These are phyloP conservation scores for Yamadazyma diddensiae DNA, from an alignment of 1,139 yeast genomes.

Conservation along the genomic window DNA sequence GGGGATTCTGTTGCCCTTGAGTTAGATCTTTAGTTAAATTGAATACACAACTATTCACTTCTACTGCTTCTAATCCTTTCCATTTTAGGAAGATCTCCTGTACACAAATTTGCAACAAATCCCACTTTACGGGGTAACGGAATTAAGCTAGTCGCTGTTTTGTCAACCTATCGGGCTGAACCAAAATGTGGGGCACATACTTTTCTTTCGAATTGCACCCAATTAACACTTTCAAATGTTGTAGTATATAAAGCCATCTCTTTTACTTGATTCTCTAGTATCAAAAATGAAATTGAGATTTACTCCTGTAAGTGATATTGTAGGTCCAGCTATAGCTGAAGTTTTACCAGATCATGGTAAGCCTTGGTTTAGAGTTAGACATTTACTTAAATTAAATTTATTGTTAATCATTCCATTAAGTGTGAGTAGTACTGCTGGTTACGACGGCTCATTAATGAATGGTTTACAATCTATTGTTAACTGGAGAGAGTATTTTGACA, in stretches of 20 bases:
- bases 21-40: no score
- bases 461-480: constrained; percentile 16
- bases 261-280: constrained; percentile 22
- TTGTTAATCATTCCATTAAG: constrained; percentile 12
- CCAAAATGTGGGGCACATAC: no score
- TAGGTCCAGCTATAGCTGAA: constrained; percentile 18
- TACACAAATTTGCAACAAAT: no score
- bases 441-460: constrained; percentile 20
- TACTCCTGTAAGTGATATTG: constrained; percentile 12
- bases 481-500: constrained; percentile 14
- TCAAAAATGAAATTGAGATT: constrained; percentile 8
- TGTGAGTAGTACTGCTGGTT: constrained; percentile 19
- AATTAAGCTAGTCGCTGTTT: no score
- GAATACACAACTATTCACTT: no score
- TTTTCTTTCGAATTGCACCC: no score
- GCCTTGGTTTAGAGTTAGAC: constrained; percentile 14
- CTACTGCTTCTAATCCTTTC: no score
- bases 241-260: constrained; percentile 48
- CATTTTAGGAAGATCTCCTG: no score
- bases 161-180: no score
- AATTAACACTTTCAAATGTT: no score
- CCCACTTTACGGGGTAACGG: no score
- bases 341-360: constrained; percentile 14
- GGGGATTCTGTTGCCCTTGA: constrained; percentile 44
- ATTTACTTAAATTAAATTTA: constrained; percentile 12